A percentile compares a stretch with the other conserved stretches of the same genome.
phyloP scores from a whole-genome alignment of 2,329 filamentous ascomycete genomes.

The Rhynchosporium secalis region DNA sequence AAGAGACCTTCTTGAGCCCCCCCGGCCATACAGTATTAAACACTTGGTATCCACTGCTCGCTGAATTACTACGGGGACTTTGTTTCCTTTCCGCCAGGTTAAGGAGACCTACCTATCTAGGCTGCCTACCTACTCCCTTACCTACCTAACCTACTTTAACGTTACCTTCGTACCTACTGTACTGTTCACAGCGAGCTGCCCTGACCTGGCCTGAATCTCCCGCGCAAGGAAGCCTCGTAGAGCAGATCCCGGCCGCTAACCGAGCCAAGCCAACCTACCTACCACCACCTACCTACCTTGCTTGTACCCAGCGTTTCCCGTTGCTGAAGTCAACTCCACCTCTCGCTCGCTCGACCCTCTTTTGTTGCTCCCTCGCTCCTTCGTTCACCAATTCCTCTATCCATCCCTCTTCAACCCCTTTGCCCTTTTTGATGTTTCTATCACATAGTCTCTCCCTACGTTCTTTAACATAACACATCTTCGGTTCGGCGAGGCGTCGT shows the following conservation, averaged over 20 bases:
- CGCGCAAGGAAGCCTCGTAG: slow-evolving; percentile 5
- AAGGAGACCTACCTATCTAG: background rate
- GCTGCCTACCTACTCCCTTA: no score
- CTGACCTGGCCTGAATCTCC: background rate
- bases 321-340: background rate
- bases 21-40: background rate
- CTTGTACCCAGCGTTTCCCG: background rate
- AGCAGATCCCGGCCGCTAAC: background rate
- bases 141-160: no score
- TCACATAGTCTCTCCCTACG: slow-evolving; percentile 27
- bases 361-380: slow-evolving; percentile 1
- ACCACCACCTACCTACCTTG: no score
- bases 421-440: slow-evolving; percentile 15
- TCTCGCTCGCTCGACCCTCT: slow-evolving; percentile 5
- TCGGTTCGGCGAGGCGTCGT: slow-evolving; percentile 18
- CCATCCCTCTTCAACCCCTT: slow-evolving; percentile 12
- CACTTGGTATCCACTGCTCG: background rate
- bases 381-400: slow-evolving; percentile 19
- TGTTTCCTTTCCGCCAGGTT: background rate
- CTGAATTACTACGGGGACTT: slow-evolving; percentile 10
- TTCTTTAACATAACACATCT: background rate
- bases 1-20: slow-evolving; percentile 9
- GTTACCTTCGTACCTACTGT: background rate
- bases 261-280: background rate
- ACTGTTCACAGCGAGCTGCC: background rate